A percentile compares a stretch with the other conserved stretches of the same genome.
Evolutionary conservation across 345 rosid genomes (phyloP).

Genomic region (Citrus maxima): DNA sequence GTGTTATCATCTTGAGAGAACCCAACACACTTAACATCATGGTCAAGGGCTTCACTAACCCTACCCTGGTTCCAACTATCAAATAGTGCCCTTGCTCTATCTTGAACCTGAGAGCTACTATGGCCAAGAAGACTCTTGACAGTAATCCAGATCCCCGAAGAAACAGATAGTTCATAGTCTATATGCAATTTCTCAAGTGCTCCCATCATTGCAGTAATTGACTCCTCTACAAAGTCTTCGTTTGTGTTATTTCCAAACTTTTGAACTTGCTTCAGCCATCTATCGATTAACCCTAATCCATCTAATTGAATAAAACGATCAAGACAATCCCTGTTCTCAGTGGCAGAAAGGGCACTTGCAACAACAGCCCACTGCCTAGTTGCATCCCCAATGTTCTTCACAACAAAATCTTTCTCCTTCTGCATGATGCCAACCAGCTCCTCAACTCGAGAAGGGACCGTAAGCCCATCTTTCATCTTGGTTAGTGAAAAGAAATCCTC

Average conservation of each 20-base stretch:
- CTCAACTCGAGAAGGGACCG: slow-evolving; percentile 64
- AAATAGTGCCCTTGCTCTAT: slow-evolving; percentile 57
- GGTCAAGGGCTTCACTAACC: slow-evolving; percentile 24
- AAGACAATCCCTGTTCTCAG: slow-evolving; percentile 83
- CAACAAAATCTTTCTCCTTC: slow-evolving; percentile 57
- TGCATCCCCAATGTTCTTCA: slow-evolving; percentile 69
- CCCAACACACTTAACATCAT: slow-evolving; percentile 28
- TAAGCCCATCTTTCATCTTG: slow-evolving; percentile 92
- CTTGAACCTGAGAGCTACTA: slow-evolving; percentile 57
- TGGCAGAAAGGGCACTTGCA: slow-evolving; percentile 74
- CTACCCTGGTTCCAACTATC: slow-evolving; percentile 55
- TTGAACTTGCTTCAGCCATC: slow-evolving; percentile 76
- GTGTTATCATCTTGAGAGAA: slow-evolving; percentile 24
- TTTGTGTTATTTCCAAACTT: slow-evolving; percentile 34
- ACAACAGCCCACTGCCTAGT: slow-evolving; percentile 91
- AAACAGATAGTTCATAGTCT: slow-evolving; percentile 54
- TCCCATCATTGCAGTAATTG: slow-evolving; percentile 59
- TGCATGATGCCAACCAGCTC: slow-evolving; percentile 73
- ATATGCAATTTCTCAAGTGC: slow-evolving; percentile 74
- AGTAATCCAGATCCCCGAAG: slow-evolving; percentile 74
- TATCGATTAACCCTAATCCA: slow-evolving; percentile 69
- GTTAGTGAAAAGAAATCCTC: slow-evolving; percentile 89
- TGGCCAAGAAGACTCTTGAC: slow-evolving; percentile 69
- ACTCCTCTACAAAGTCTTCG: slow-evolving; percentile 64
- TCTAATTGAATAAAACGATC: slow-evolving; percentile 81